These are phyloP conservation scores for Malassezia caprae DNA, from an alignment of 1,284 basidiomycete species.

Conservation along the genomic window DNA sequence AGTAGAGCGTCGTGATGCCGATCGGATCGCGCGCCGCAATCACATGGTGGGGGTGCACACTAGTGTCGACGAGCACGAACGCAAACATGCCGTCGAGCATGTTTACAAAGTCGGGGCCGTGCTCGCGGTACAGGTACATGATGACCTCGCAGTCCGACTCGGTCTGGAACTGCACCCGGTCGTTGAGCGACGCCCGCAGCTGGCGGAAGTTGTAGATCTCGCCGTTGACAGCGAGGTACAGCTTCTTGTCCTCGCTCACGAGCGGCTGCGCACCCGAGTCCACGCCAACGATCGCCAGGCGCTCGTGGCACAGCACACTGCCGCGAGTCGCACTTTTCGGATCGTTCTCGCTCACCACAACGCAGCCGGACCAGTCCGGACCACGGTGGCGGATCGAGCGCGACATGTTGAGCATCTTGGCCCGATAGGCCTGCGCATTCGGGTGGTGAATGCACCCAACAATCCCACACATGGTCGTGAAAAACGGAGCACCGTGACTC, in stretches of 20 bases:
- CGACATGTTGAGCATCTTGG: slow-evolving; percentile 45
- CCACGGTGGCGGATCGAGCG: slow-evolving; percentile 47
- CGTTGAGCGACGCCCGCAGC: slow-evolving; percentile 60
- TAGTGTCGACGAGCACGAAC: slow-evolving; percentile 89
- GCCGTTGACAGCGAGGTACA: slow-evolving; percentile 87
- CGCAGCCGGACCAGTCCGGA: slow-evolving; percentile 47
- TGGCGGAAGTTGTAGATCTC: slow-evolving; percentile 97
- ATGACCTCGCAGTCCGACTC: slow-evolving; percentile 99
- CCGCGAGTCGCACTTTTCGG: slow-evolving; percentile 25
- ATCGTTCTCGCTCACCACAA: slow-evolving; percentile 32
- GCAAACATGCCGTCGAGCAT: slow-evolving; percentile 97
- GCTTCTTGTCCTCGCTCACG: slow-evolving; percentile 71
- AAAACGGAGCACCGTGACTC: slow-evolving; percentile 5
- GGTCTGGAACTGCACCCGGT: slow-evolving; percentile 76
- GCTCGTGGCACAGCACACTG: slow-evolving; percentile 50
- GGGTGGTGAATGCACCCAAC: slow-evolving; percentile 45
- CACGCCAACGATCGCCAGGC: slow-evolving; percentile 90
- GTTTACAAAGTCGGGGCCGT: slow-evolving; percentile 49
- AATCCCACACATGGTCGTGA: slow-evolving; percentile 41
- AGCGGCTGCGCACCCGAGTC: slow-evolving; percentile 96
- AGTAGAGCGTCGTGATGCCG: slow-evolving; percentile 95
- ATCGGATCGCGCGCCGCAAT: slow-evolving; percentile 95
- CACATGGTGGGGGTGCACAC: slow-evolving; percentile 73
- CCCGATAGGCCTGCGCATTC: slow-evolving; percentile 40
- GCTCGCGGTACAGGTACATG: slow-evolving; percentile 53